Evolutionary conservation across 1,284 basidiomycete species (phyloP), one percentile per base, ranked within the genome.

Genomic region (Marasmius sp.): DNA sequence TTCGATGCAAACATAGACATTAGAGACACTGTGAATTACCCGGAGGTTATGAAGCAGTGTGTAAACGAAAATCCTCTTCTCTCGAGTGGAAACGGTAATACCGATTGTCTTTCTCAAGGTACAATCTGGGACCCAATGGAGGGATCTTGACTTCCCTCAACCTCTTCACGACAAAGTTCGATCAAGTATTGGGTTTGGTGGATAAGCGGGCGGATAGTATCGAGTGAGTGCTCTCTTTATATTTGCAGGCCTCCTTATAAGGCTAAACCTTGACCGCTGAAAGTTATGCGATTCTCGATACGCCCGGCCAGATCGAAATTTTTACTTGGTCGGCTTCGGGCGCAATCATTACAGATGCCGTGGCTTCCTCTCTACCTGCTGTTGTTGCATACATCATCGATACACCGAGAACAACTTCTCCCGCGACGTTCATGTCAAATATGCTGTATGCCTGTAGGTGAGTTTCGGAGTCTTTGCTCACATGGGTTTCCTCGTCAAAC

Each of bases 301-400:
- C 97, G 0, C 97, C 97, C 2, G 97, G 97, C 6, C 97, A 99
- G 77, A 99, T 99, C 70, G 97, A 99, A 77, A 99, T 99, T 71
- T 99, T 99, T 72, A 99, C 97, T 50, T 99, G 97, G 97, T 98
- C 95, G 0, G 97, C 97, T 1, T 98, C 95, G 36, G 97, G 97
- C 2, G 91, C 96, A 3, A 99, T 99, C 73, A 98, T 99, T 69
- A 99, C 97, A 18, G 96, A 98, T 72, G 94, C 97, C n/a, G 83
- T 99, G 37, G 97, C 97, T 0, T 93, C 93, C 10, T 88, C 95
- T 0, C 81, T 98, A 64, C 97, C 97, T 0, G 93, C 97, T 0
- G 93, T 96, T 27, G 89, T 99, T 43, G 97, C 96, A 11, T 99
- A 98, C 74, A 87, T 99, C 63, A 95, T 99, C 70, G 97, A 99